A percentile compares a stretch with the other conserved stretches of the same genome.
Evolutionary conservation across 2,329 filamentous ascomycete genomes (phyloP).

Genomic region (Fusarium sp.): DNA sequence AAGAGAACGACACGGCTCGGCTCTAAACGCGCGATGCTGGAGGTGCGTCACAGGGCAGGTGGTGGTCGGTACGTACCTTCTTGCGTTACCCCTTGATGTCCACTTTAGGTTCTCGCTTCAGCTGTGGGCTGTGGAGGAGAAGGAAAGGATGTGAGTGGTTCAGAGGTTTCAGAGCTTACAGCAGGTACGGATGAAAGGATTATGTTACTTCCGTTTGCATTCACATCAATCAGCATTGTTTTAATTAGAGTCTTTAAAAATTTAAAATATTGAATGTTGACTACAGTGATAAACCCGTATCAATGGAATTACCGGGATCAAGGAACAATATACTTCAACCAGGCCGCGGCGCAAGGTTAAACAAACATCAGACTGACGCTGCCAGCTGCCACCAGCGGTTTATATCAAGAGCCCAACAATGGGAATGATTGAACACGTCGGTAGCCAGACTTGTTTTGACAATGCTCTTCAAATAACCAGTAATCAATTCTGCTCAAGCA

Average conservation of each 20-base stretch:
- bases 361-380: not conserved
- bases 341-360: not conserved
- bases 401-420: not conserved
- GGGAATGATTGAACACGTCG: not conserved
- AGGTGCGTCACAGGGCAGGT: conserved; percentile 34
- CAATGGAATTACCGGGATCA: too few relatives aligned
- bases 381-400: not conserved
- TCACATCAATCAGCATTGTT: not conserved
- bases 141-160: not conserved
- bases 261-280: not conserved
- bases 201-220: conserved; percentile 2
- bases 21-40: conserved; percentile 30
- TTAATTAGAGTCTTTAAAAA: not conserved
- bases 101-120: not conserved
- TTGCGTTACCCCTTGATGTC: conserved; percentile 13
- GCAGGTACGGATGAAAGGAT: not conserved
- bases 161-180: not conserved
- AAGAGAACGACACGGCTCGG: conserved; percentile 27
- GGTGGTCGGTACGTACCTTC: conserved; percentile 25
- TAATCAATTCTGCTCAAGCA: not conserved
- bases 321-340: not conserved
- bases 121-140: conserved; percentile 1
- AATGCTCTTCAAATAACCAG: not conserved
- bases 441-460: not conserved
- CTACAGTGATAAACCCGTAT: not conserved